phyloP scores from a whole-genome alignment of 1,139 yeast species.

The Groenewaldozyma sp. region DNA sequence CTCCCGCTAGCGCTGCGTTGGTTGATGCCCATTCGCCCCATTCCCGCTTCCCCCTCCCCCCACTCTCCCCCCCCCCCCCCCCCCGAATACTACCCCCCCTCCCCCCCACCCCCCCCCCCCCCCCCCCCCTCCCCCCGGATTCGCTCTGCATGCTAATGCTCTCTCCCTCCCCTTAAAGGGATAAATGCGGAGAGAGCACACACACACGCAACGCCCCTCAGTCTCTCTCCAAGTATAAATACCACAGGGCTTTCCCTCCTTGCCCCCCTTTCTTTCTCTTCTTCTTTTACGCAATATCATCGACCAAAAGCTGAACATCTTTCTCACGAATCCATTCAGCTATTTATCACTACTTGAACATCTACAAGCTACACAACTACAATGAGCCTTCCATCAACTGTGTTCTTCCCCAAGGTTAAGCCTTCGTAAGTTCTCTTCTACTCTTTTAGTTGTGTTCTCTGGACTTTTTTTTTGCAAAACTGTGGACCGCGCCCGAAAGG shows the following conservation, averaged over 20 bases:
- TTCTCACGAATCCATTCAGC: not conserved
- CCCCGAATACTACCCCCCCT: not conserved
- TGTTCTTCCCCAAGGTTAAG: slow-evolving; percentile 17
- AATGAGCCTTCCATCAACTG: slow-evolving; percentile 1
- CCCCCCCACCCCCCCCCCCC: no score
- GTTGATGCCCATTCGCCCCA: no score
- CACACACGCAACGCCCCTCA: not conserved
- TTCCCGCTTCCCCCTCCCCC: no score
- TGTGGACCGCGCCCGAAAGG: no score
- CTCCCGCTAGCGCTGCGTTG: no score
- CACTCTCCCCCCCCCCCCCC: no score
- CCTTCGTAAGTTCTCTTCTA: slow-evolving; percentile 10
- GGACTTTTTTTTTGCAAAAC: not conserved
- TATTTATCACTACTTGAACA: not conserved
- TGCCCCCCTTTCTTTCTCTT: not conserved
- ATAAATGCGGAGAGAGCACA: no score
- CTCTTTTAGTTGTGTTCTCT: not conserved
- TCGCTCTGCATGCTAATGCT: no score
- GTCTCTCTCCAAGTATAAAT: slow-evolving; percentile 10
- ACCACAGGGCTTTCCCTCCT: not conserved
- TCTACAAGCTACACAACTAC: slow-evolving; percentile 4
- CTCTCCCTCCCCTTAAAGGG: no score
- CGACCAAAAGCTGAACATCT: not conserved
- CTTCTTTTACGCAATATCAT: no score
- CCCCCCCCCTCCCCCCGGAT: no score